Evolutionary conservation across 306 rosid species (phyloP).

Genomic region (Cicer cuneatum): DNA sequence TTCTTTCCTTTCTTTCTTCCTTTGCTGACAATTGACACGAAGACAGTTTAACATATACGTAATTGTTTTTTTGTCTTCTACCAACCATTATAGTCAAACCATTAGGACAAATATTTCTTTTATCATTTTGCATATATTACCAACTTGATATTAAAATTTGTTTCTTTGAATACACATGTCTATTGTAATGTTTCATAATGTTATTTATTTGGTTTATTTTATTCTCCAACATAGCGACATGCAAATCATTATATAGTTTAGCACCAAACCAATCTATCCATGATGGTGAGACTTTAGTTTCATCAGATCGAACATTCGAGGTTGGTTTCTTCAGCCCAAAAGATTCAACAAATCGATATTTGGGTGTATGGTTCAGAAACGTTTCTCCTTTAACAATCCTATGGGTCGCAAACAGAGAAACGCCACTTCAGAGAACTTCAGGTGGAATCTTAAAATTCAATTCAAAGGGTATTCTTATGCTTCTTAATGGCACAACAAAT

Average conservation of each 20-base stretch:
- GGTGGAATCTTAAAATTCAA: conserved; percentile 32
- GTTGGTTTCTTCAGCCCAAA: conserved; percentile 40
- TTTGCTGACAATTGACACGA: too few species aligned
- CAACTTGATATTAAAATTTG: too few species aligned
- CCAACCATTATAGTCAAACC: too few species aligned
- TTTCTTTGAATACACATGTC: too few species aligned
- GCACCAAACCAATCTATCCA: neutral
- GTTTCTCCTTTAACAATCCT: conserved; percentile 23
- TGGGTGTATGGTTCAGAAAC: conserved; percentile 41
- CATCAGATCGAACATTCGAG: neutral
- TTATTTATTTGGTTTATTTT: neutral
- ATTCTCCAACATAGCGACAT: neutral
- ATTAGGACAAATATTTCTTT: too few species aligned
- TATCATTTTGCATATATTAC: too few species aligned
- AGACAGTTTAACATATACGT: too few species aligned
- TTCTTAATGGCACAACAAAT: conserved; percentile 27
- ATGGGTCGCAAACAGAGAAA: conserved; percentile 46
- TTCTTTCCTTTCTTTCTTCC: too few species aligned
- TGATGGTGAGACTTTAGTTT: neutral
- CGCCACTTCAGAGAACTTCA: neutral
- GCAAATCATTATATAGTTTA: neutral
- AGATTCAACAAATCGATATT: conserved; percentile 18
- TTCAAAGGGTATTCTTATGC: neutral
- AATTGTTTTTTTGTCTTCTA: too few species aligned
- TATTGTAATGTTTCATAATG: neutral